Conservation (phyloP, 768 basidiomycete species). For the Trametes villosa region DNA sequence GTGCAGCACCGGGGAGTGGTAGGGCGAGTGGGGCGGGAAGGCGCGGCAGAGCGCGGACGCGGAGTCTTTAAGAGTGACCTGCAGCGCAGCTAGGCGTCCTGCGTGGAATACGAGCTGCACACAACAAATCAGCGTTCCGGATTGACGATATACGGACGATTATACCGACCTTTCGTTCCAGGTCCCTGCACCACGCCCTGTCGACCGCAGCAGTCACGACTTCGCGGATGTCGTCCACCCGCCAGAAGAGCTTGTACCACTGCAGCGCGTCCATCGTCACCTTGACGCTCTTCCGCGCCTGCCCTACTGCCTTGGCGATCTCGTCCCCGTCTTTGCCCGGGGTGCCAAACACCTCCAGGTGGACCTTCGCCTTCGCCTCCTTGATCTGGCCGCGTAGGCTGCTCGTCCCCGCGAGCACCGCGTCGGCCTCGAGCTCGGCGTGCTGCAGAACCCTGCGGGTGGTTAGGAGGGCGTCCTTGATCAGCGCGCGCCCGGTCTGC, state of each 20-base stretch:
- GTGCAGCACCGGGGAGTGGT: slow-evolving; percentile 58
- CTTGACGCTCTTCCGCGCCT: slow-evolving; percentile 36
- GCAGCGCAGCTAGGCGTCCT: slow-evolving; percentile 57
- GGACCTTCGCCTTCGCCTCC: slow-evolving; percentile 27
- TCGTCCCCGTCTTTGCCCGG: slow-evolving; percentile 19
- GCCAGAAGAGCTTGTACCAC: slow-evolving; percentile 46
- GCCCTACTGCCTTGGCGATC: slow-evolving; percentile 35
- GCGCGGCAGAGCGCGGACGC: slow-evolving; percentile 46
- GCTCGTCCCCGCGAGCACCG: slow-evolving; percentile 15
- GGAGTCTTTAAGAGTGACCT: slow-evolving; percentile 46
- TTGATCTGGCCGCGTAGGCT: slow-evolving; percentile 27
- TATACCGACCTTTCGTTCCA: slow-evolving; percentile 32
- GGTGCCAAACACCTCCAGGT: slow-evolving; percentile 29
- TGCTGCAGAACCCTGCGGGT: slow-evolving; percentile 17
- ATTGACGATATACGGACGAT: neutral
- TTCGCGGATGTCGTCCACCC: slow-evolving; percentile 44
- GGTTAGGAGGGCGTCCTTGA: slow-evolving; percentile 24
- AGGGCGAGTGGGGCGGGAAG: slow-evolving; percentile 41
- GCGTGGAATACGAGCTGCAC: slow-evolving; percentile 67
- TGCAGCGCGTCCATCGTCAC: slow-evolving; percentile 38
- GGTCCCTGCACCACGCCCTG: slow-evolving; percentile 42
- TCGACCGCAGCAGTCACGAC: slow-evolving; percentile 39
- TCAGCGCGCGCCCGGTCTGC: slow-evolving; percentile 27
- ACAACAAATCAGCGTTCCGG: neutral
- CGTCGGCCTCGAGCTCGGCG: slow-evolving; percentile 25